Base-by-base conservation (phyloP, 2,329 filamentous ascomycete genomes). In the Phialophora chinensis region DNA sequence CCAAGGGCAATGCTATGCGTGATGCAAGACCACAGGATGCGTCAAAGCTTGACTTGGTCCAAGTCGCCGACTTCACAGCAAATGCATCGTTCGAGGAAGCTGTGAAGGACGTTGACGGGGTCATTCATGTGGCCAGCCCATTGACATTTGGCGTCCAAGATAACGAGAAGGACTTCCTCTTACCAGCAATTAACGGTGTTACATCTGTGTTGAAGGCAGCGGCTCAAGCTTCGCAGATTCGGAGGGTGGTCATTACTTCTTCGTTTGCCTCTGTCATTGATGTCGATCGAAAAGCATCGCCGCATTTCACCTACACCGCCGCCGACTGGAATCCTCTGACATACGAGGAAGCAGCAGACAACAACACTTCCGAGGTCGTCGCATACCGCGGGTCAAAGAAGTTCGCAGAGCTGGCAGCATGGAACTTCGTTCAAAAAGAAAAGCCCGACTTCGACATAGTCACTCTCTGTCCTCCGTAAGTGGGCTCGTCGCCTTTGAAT, bases 61-160 rank as follows among this genome's bases (percentile, higher is more conserved):
- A 44, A 44, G 17, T 44, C 7, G 38, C 38, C 38, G 38, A 44
- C 17, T 44, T 44, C 38, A 44, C 38, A 44, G 38, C 38, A 44
- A 90, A 87, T 20, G 86, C 85, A n/a, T 90, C 90, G 29, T 95
- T 95, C 71, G 85, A 90, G 63, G 77, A 84, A 76, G 86, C 84
- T 11, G 82, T 88, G 44, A 79, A 86, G 69, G 85, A 86, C 0
- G 90, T 94, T 69, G 88, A 91, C 72, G 88, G 85, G 56, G 89
- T 94, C 58, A 83, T 92, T 60, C 89, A 92, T 76, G 91, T 89
- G 4, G 90, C 90, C 2, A 88, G 86, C 0, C 91, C 91, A 0
- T 93, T 91, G 79, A 88, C 90, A 72, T 85, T 88, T 74, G 89
- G 89, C 38, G 87, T 95, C 62, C 87, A 91, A 33, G 84, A 88